Evolutionary conservation across 2,329 filamentous ascomycete genomes (phyloP).

Genomic region (Geosmithia morbida): DNA sequence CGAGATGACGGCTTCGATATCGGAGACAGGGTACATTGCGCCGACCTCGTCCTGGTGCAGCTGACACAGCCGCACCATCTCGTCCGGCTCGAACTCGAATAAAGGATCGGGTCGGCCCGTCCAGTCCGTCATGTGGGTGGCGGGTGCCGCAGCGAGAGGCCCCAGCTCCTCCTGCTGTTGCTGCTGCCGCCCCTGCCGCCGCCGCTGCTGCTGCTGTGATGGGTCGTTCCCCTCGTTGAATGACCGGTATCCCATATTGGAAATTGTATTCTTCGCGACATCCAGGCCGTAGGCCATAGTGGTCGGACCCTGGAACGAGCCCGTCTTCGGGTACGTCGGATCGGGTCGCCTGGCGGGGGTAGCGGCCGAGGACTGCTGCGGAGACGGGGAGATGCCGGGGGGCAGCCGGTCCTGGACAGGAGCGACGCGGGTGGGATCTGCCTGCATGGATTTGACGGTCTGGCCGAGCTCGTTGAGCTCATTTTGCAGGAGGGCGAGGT

Average conservation of each 20-base stretch:
- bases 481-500: slow-evolving; percentile 64
- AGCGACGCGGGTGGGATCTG: slow-evolving; percentile 30
- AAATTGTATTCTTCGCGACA: slow-evolving; percentile 72
- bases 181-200: no score
- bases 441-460: slow-evolving; percentile 54
- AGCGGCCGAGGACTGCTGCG: slow-evolving; percentile 25
- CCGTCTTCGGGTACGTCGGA: slow-evolving; percentile 35
- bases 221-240: slow-evolving; percentile 35
- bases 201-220: not conserved
- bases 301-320: slow-evolving; percentile 69
- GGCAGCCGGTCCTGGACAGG: slow-evolving; percentile 26
- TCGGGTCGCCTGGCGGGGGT: slow-evolving; percentile 22
- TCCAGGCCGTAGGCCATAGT: slow-evolving; percentile 76
- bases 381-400: slow-evolving; percentile 18
- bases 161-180: not conserved
- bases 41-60: slow-evolving; percentile 84
- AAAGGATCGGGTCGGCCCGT: slow-evolving; percentile 48
- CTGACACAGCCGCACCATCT: slow-evolving; percentile 64
- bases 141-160: slow-evolving; percentile 2
- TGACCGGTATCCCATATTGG: slow-evolving; percentile 74
- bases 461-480: slow-evolving; percentile 69
- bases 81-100: slow-evolving; percentile 59
- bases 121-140: not conserved
- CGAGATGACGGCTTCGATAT: slow-evolving; percentile 55
- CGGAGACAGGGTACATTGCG: slow-evolving; percentile 79